Conservation (phyloP, 2,329 filamentous ascomycete genomes). For the Chaetomium strumarium region DNA sequence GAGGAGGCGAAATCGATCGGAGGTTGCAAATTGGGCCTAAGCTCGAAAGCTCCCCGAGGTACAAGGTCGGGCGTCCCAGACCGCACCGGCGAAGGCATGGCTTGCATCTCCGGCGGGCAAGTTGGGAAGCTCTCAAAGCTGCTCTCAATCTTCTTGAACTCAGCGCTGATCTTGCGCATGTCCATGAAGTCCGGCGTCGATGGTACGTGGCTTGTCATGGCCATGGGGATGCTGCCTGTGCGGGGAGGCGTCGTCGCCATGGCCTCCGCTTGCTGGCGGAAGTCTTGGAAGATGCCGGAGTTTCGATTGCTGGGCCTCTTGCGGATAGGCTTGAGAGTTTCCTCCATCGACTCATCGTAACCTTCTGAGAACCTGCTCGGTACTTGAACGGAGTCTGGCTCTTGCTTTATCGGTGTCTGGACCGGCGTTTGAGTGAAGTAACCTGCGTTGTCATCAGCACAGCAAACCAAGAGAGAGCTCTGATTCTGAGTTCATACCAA, state of each 20-base stretch:
- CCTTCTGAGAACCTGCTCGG: conserved; percentile 51
- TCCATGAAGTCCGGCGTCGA: conserved; percentile 53
- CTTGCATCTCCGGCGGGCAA: conserved; percentile 39
- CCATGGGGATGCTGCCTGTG: conserved; percentile 41
- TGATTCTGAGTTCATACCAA: conserved; percentile 42
- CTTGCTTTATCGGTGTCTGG: conserved; percentile 52
- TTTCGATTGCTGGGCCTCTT: conserved; percentile 35
- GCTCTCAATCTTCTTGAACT: conserved; percentile 33
- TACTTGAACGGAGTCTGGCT: conserved; percentile 25
- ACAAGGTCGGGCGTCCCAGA: conserved; percentile 20
- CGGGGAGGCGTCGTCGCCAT: conserved; percentile 52
- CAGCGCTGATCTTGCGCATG: conserved; percentile 30
- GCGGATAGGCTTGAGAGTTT: conserved; percentile 55
- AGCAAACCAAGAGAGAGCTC: accelerated
- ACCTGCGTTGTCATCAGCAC: conserved; percentile 36
- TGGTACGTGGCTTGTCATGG: conserved; percentile 44
- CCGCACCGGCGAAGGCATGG: conserved; percentile 42
- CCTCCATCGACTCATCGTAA: conserved; percentile 62
- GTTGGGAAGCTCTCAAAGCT: conserved; percentile 31
- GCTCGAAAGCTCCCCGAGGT: conserved; percentile 32
- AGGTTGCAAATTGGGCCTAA: conserved; percentile 36
- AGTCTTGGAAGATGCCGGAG: conserved; percentile 52
- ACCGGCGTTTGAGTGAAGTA: conserved; percentile 64
- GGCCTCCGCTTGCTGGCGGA: conserved; percentile 50
- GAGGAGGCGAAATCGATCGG: conserved; percentile 24